phyloP scores from a whole-genome alignment of 2,329 filamentous ascomycete genomes.

The Ceratocystis huliohia region DNA sequence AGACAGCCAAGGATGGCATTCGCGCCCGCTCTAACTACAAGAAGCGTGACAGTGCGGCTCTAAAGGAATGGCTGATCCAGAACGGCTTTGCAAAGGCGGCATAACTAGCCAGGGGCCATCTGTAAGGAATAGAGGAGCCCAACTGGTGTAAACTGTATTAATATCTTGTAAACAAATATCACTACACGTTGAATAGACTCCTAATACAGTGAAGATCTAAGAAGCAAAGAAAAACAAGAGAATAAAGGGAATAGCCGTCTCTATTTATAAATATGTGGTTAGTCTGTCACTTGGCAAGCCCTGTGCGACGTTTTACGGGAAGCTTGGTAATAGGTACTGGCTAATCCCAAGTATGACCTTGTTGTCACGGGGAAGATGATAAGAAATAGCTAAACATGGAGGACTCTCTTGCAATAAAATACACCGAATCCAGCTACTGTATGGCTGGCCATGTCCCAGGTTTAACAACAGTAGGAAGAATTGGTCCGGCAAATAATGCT shows the following conservation, averaged over 20 bases:
- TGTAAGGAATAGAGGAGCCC: slow-evolving; percentile 2
- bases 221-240: not conserved
- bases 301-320: too few relatives aligned
- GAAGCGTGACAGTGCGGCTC: slow-evolving; percentile 55
- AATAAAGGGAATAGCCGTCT: not conserved
- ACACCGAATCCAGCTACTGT: too few relatives aligned
- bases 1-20: slow-evolving; percentile 76
- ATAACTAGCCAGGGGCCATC: not conserved
- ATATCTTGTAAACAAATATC: not conserved
- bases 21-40: slow-evolving; percentile 72
- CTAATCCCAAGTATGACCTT: too few relatives aligned
- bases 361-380: too few relatives aligned
- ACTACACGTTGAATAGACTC: not conserved
- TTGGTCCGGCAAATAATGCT: too few relatives aligned
- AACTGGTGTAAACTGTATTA: not conserved
- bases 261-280: not conserved
- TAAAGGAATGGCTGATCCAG: slow-evolving; percentile 66
- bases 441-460: too few relatives aligned
- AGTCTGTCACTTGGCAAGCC: too few relatives aligned
- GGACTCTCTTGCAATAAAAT: too few relatives aligned
- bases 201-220: not conserved
- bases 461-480: too few relatives aligned
- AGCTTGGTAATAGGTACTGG: too few relatives aligned
- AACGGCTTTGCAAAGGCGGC: slow-evolving; percentile 33
- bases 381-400: too few relatives aligned